Conservation (phyloP, 768 basidiomycete genomes). For the Chalciporus chontae region DNA sequence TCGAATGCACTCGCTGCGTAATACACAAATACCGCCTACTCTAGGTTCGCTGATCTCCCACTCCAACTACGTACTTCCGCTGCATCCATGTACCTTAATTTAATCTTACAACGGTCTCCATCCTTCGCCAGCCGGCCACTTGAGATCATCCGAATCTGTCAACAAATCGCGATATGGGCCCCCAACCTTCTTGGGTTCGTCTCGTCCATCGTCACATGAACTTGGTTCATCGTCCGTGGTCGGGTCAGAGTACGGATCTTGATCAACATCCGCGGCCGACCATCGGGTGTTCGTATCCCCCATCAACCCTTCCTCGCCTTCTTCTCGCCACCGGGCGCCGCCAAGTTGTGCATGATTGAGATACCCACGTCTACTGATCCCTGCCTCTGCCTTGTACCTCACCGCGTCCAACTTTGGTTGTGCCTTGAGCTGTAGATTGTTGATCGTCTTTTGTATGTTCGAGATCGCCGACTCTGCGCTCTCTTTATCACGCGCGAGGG, state of each 20-base stretch:
- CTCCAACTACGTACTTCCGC: background rate
- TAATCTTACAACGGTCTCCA: conserved; percentile 41
- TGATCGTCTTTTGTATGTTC: conserved; percentile 44
- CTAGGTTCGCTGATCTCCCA: background rate
- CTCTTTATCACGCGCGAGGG: conserved; percentile 29
- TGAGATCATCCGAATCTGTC: conserved; percentile 44
- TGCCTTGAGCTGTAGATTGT: conserved; percentile 34
- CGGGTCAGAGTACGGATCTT: conserved; percentile 17
- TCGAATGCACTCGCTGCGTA: conserved; percentile 11
- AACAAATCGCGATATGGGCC: conserved; percentile 12
- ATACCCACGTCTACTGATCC: conserved; percentile 57
- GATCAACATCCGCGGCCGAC: conserved; percentile 23
- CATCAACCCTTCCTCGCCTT: conserved; percentile 39
- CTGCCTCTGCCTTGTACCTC: conserved; percentile 70
- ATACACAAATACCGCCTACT: conserved; percentile 17
- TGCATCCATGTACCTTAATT: background rate
- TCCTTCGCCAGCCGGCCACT: conserved; percentile 59
- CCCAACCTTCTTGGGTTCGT: background rate
- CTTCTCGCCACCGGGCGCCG: conserved; percentile 28
- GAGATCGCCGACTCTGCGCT: conserved; percentile 32
- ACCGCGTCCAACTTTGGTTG: conserved; percentile 60
- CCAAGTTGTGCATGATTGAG: conserved; percentile 36
- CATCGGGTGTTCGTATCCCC: conserved; percentile 28
- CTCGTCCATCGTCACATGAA: conserved; percentile 13
- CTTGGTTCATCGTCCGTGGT: conserved; percentile 27